Conservation (phyloP, 768 basidiomycete genomes). For the Boletus sp. region DNA sequence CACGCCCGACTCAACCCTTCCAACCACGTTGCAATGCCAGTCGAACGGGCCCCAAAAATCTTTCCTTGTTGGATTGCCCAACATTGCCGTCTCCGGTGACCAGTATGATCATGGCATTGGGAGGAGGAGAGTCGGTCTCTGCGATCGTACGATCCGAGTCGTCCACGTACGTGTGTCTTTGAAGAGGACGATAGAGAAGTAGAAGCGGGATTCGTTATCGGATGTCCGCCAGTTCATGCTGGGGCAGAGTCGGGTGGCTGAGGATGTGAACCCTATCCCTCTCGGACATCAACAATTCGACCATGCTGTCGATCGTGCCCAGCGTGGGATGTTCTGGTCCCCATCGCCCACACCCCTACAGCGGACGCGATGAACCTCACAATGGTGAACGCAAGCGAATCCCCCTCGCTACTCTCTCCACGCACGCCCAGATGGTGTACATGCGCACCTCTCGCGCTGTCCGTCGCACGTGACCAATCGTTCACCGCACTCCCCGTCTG, state of each 20-base stretch:
- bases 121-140: conserved; percentile 60
- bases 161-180: conserved; percentile 16
- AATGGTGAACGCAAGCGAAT: conserved; percentile 25
- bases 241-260: conserved; percentile 12
- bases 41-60: conserved; percentile 85
- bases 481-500: conserved; percentile 26
- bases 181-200: neutral
- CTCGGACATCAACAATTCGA: conserved; percentile 75
- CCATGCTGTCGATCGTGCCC: conserved; percentile 68
- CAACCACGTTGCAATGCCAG: conserved; percentile 87
- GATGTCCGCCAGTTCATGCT: conserved; percentile 24
- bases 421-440: neutral
- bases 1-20: conserved; percentile 80
- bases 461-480: conserved; percentile 26
- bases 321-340: conserved; percentile 55
- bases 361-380: conserved; percentile 25
- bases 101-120: conserved; percentile 77
- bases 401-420: conserved; percentile 36
- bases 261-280: conserved; percentile 46
- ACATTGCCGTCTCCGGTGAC: conserved; percentile 94
- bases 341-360: conserved; percentile 25
- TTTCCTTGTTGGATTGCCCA: conserved; percentile 89
- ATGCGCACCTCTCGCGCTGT: conserved; percentile 14
- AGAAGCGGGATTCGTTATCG: conserved; percentile 7
- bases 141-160: conserved; percentile 45